Evolutionary conservation across 1,284 basidiomycete genomes (phyloP).

Genomic region (Apiotrichum gracile): DNA sequence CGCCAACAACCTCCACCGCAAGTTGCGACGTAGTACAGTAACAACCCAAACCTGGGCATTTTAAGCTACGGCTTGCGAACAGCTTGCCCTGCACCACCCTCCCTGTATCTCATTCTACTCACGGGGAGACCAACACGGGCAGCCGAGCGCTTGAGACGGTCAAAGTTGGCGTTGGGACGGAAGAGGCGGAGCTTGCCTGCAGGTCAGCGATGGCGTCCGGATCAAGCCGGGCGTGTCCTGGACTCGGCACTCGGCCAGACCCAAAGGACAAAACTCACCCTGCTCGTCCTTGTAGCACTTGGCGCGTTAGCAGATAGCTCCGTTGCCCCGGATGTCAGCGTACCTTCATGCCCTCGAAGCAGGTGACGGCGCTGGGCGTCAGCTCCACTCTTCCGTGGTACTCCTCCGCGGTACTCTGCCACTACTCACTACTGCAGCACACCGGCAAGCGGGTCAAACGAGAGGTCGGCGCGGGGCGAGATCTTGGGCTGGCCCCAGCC

Average conservation of each 20-base stretch:
- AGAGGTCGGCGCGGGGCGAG: slow-evolving; percentile 28
- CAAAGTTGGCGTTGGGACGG: slow-evolving; percentile 41
- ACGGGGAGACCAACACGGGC: slow-evolving; percentile 42
- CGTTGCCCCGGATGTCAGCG: slow-evolving; percentile 3
- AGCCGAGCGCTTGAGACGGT: slow-evolving; percentile 41
- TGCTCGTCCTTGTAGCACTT: slow-evolving; percentile 43
- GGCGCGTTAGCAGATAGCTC: background rate
- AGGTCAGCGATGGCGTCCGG: slow-evolving; percentile 7
- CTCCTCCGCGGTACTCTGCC: background rate
- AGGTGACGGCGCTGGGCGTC: slow-evolving; percentile 31
- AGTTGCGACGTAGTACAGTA: too few relatives aligned
- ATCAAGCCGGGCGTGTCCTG: background rate
- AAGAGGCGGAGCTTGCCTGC: slow-evolving; percentile 38
- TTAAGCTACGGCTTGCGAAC: too few relatives aligned
- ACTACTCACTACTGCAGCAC: slow-evolving; percentile 41
- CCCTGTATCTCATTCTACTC: slow-evolving; percentile 15
- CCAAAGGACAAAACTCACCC: too few relatives aligned
- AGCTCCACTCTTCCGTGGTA: background rate
- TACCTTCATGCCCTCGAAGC: slow-evolving; percentile 48
- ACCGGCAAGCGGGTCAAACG: slow-evolving; percentile 39
- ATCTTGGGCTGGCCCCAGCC: slow-evolving; percentile 45
- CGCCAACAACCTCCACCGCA: too few relatives aligned
- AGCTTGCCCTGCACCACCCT: too few relatives aligned
- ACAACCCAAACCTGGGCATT: too few relatives aligned
- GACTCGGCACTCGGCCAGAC: background rate